These are phyloP conservation scores for Suillus hirtellus DNA, from an alignment of 768 basidiomycete genomes.

Conservation along the genomic window DNA sequence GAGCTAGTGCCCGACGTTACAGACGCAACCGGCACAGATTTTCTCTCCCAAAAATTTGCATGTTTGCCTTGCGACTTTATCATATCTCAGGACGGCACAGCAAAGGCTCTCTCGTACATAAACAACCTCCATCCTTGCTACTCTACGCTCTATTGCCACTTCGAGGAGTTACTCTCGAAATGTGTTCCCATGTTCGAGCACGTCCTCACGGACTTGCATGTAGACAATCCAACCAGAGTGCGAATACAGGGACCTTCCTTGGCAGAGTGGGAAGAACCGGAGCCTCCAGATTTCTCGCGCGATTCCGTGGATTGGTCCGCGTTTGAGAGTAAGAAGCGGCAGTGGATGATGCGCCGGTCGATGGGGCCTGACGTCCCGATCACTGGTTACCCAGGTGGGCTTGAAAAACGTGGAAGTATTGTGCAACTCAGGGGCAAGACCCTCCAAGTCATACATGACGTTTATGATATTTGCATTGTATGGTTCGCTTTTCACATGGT, in stretches of 20 bases:
- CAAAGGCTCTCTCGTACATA: slow-evolving; percentile 49
- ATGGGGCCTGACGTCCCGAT: slow-evolving; percentile 46
- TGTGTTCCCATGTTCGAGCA: slow-evolving; percentile 54
- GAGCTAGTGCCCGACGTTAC: slow-evolving; percentile 27
- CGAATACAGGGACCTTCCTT: slow-evolving; percentile 45
- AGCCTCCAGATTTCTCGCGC: slow-evolving; percentile 48
- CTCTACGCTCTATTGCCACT: slow-evolving; percentile 30
- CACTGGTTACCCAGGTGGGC: slow-evolving; percentile 44
- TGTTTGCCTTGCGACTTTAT: slow-evolving; percentile 47
- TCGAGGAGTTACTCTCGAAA: slow-evolving; percentile 35
- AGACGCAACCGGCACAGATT: slow-evolving; percentile 35
- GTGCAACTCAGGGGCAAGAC: slow-evolving; percentile 40
- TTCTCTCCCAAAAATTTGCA: slow-evolving; percentile 40
- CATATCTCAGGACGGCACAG: slow-evolving; percentile 26
- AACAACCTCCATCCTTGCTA: slow-evolving; percentile 48
- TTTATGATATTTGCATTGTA: slow-evolving; percentile 45
- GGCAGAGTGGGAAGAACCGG: slow-evolving; percentile 49
- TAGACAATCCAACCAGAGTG: slow-evolving; percentile 44
- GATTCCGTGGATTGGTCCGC: slow-evolving; percentile 48
- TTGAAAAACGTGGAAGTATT: slow-evolving; percentile 42
- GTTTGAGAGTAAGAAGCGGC: slow-evolving; percentile 43
- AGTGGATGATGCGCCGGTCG: slow-evolving; percentile 46
- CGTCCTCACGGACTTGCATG: slow-evolving; percentile 51
- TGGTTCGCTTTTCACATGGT: slow-evolving; percentile 16
- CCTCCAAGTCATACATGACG: slow-evolving; percentile 44